Conservation (phyloP, 345 rosid species). For the Gossypium anomalum region DNA sequence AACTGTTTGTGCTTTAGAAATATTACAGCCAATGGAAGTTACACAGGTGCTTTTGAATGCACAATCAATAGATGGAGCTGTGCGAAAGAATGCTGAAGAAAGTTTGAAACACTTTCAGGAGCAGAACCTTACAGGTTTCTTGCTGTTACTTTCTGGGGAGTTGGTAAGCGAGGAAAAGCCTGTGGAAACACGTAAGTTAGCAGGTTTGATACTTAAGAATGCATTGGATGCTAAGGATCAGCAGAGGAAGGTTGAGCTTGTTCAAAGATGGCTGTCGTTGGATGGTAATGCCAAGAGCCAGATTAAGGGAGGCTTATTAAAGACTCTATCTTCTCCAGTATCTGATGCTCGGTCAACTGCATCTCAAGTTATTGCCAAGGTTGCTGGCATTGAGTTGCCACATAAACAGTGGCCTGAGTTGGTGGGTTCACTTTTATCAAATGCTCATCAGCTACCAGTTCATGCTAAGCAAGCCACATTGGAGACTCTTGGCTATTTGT, state of each 20-base stretch:
- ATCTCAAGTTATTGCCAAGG: constrained; percentile 66
- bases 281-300: constrained; percentile 52
- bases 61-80: constrained; percentile 64
- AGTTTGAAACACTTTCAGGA: constrained; percentile 61
- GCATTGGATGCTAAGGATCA: constrained; percentile 79
- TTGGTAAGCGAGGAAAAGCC: constrained; percentile 57
- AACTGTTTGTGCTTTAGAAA: constrained; percentile 11
- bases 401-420: constrained; percentile 83
- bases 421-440: constrained; percentile 53
- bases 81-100: constrained; percentile 72
- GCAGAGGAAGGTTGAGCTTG: constrained; percentile 38
- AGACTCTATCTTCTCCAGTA: constrained; percentile 55
- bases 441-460: constrained; percentile 58
- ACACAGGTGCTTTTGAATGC: constrained; percentile 76
- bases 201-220: constrained; percentile 61
- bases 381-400: constrained; percentile 74
- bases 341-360: constrained; percentile 66
- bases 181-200: constrained; percentile 68
- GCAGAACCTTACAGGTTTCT: constrained; percentile 61
- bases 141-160: constrained; percentile 57
- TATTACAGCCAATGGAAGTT: constrained; percentile 42
- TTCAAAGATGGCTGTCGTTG: constrained; percentile 64
- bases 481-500: constrained; percentile 73
- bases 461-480: constrained; percentile 69
- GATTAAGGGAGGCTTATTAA: constrained; percentile 49